Conservation (phyloP, 1,284 basidiomycete species). For the Psilocybe mexicana region DNA sequence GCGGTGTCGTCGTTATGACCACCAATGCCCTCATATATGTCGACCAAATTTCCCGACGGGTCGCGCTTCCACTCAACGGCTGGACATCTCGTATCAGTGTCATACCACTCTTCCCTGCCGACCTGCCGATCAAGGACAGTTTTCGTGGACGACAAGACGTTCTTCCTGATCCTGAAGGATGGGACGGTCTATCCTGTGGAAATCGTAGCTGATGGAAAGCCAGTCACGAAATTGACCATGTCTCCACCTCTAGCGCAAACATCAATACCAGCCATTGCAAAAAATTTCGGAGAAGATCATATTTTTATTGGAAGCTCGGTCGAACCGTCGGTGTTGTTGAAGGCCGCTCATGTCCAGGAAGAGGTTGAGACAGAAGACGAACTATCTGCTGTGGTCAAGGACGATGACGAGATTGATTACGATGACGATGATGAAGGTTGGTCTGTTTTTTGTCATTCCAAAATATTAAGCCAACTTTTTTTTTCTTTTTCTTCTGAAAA, state of each 20-base stretch:
- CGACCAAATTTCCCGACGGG: slow-evolving; percentile 82
- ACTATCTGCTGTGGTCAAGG: slow-evolving; percentile 52
- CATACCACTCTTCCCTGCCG: slow-evolving; percentile 45
- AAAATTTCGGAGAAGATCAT: slow-evolving; percentile 48
- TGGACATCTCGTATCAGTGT: slow-evolving; percentile 80
- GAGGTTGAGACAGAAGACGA: slow-evolving; percentile 50
- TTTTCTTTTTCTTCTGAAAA: not conserved
- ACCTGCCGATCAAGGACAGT: slow-evolving; percentile 49
- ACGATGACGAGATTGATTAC: slow-evolving; percentile 62
- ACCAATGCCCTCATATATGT: slow-evolving; percentile 87
- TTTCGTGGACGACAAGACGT: slow-evolving; percentile 75
- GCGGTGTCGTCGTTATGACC: slow-evolving; percentile 83
- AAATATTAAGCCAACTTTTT: slow-evolving; percentile 8
- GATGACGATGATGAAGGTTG: slow-evolving; percentile 79
- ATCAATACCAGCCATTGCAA: slow-evolving; percentile 59
- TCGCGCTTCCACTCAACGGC: slow-evolving; percentile 79
- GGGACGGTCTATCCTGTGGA: slow-evolving; percentile 74
- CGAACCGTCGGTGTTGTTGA: slow-evolving; percentile 69
- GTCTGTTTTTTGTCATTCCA: slow-evolving; percentile 16
- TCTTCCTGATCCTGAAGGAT: slow-evolving; percentile 68
- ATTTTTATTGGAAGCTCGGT: slow-evolving; percentile 72
- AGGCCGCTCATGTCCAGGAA: slow-evolving; percentile 60
- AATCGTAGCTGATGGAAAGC: slow-evolving; percentile 67
- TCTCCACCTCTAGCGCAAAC: slow-evolving; percentile 60
- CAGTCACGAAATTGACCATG: slow-evolving; percentile 62